Percentiles rank a stretch among this genome's conserved stretches.
These are phyloP conservation scores for Rhinocladiella mackenziei DNA, from an alignment of 2,329 filamentous ascomycete species.

Conservation along the genomic window DNA sequence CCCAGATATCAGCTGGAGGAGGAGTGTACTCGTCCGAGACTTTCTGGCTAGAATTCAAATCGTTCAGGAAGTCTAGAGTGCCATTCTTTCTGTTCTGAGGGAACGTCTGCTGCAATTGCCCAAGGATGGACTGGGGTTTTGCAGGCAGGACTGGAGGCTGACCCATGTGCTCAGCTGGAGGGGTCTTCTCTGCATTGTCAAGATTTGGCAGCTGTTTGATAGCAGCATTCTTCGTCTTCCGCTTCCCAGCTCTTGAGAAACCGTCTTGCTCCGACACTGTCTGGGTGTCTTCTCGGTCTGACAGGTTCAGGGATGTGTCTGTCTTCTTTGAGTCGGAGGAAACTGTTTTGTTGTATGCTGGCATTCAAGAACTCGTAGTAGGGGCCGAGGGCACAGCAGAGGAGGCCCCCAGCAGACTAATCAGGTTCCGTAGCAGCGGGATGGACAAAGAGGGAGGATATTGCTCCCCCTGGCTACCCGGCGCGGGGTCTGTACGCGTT, in stretches of 20 bases:
- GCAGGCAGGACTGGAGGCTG: slow-evolving; percentile 13
- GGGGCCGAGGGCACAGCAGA: slow-evolving; percentile 12
- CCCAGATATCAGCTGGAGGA: slow-evolving; percentile 23
- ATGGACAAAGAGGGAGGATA: neutral
- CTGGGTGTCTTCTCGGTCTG: slow-evolving; percentile 6
- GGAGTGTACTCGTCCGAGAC: slow-evolving; percentile 29
- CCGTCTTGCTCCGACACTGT: slow-evolving; percentile 20
- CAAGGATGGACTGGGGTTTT: slow-evolving; percentile 19
- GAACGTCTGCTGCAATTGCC: slow-evolving; percentile 19
- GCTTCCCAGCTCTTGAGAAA: slow-evolving; percentile 21
- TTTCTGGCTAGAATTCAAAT: slow-evolving; percentile 24
- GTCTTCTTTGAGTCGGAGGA: slow-evolving; percentile 13
- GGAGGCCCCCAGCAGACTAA: slow-evolving; percentile 7
- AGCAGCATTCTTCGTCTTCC: slow-evolving; percentile 26
- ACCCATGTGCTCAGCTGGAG: slow-evolving; percentile 18
- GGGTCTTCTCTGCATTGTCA: slow-evolving; percentile 22
- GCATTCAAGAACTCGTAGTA: slow-evolving; percentile 20
- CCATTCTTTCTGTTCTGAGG: slow-evolving; percentile 11
- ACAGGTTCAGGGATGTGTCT: slow-evolving; percentile 2
- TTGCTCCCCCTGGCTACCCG: slow-evolving; percentile 3
- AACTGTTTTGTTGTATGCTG: slow-evolving; percentile 20
- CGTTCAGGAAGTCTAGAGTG: slow-evolving; percentile 16
- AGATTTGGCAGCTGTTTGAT: slow-evolving; percentile 17
- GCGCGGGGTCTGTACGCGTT: slow-evolving; percentile 13
- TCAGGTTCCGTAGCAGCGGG: neutral